Evolutionary conservation across 495 filamentous ascomycete genomes (phyloP).

Genomic region (Talaromyces nanjingensis): DNA sequence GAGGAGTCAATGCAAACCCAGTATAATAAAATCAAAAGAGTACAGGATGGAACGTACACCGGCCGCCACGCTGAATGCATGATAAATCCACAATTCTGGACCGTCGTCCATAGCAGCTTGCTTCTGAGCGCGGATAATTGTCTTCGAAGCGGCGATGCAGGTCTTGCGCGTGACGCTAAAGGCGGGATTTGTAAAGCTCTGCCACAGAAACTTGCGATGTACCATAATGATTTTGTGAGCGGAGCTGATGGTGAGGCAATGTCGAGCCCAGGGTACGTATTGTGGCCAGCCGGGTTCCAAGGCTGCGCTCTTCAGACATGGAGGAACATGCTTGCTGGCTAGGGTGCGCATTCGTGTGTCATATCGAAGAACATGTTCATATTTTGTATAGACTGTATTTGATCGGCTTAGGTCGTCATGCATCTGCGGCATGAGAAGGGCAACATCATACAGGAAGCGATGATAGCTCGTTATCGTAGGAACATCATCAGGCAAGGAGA

Average conservation of each 20-base stretch:
- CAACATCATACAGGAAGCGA: conserved; percentile 32
- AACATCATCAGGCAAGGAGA: conserved; percentile 20
- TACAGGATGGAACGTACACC: conserved; percentile 14
- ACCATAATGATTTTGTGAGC: conserved; percentile 48
- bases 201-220: conserved; percentile 38
- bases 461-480: conserved; percentile 33
- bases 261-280: conserved; percentile 34
- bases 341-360: conserved; percentile 36
- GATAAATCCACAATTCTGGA: conserved; percentile 36
- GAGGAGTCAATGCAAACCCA: not conserved
- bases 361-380: conserved; percentile 35
- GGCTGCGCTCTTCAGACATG: conserved; percentile 25
- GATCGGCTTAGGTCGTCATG: conserved; percentile 33
- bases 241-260: conserved; percentile 32
- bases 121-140: conserved; percentile 36
- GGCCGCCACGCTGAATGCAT: conserved; percentile 23
- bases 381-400: conserved; percentile 26
- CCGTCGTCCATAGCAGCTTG: conserved; percentile 22
- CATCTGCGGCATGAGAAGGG: conserved; percentile 33
- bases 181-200: conserved; percentile 31
- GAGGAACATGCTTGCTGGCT: conserved; percentile 23
- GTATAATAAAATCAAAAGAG: too few species aligned
- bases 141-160: conserved; percentile 37
- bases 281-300: conserved; percentile 30
- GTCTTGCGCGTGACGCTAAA: conserved; percentile 36